Conservation (phyloP, 2,329 filamentous ascomycete species). For the Aspergillus phoenicis region DNA sequence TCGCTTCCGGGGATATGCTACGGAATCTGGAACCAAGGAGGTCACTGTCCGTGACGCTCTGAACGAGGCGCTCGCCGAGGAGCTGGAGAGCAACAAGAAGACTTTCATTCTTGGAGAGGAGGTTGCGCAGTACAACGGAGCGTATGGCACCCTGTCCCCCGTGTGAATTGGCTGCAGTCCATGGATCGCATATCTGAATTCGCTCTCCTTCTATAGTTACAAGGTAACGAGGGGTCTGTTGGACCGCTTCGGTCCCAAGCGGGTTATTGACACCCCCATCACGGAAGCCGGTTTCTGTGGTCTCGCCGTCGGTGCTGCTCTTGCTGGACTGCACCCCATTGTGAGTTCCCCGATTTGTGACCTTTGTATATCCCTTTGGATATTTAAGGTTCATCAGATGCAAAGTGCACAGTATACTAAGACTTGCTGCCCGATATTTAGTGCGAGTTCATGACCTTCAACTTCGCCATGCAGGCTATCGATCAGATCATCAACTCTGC, state of each 20-base stretch:
- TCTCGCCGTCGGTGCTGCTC: conserved; percentile 89
- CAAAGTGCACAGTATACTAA: neutral
- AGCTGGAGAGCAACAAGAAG: conserved; percentile 91
- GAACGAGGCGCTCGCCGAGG: conserved; percentile 96
- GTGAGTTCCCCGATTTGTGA: conserved; percentile 59
- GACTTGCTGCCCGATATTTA: conserved; percentile 37
- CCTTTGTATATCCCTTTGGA: neutral
- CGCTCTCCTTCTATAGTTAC: conserved; percentile 60
- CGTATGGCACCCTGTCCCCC: conserved; percentile 53
- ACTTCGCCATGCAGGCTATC: conserved; percentile 99
- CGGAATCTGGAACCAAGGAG: conserved; percentile 71
- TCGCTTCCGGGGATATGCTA: conserved; percentile 59
- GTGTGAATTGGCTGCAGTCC: neutral
- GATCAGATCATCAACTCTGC: conserved; percentile 99
- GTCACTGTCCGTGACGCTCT: conserved; percentile 96
- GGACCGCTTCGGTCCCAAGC: conserved; percentile 95
- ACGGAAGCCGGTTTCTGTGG: conserved; percentile 95
- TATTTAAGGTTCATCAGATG: neutral
- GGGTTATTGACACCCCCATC: conserved; percentile 97
- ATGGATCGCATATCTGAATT: conserved; percentile 39
- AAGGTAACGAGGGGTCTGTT: conserved; percentile 98
- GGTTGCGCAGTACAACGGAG: conserved; percentile 99
- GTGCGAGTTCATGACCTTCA: conserved; percentile 99
- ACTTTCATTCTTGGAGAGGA: conserved; percentile 97
- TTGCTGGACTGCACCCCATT: conserved; percentile 90